Evolutionary conservation across 176 grass and related monocot genomes (phyloP).

Genomic region (Hyparrhenia diplandra): DNA sequence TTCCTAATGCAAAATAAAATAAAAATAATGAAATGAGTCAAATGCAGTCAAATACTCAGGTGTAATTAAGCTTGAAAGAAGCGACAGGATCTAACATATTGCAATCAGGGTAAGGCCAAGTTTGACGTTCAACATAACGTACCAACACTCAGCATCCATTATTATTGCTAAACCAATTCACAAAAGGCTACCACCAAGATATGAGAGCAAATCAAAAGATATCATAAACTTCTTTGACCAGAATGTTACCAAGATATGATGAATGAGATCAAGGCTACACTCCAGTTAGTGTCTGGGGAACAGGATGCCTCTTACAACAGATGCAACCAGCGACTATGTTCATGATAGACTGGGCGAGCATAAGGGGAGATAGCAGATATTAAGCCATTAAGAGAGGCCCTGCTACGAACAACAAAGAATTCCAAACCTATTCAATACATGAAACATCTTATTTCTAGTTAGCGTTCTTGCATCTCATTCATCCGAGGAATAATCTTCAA

Average conservation of each 20-base stretch:
- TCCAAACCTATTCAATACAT: too few relatives aligned
- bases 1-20: background rate
- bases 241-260: slow-evolving; percentile 82
- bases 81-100: background rate
- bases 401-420: too few relatives aligned
- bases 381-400: too few relatives aligned
- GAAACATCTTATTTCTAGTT: too few relatives aligned
- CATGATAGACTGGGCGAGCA: slow-evolving; percentile 74
- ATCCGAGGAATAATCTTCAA: too few relatives aligned
- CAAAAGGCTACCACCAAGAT: background rate
- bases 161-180: background rate
- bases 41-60: background rate
- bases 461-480: too few relatives aligned
- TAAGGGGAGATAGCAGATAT: slow-evolving; percentile 65
- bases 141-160: background rate
- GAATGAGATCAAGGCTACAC: slow-evolving; percentile 81
- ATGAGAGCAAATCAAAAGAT: background rate
- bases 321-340: slow-evolving; percentile 92
- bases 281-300: slow-evolving; percentile 92
- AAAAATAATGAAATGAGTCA: background rate
- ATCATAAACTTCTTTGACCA: background rate
- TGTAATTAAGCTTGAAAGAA: background rate
- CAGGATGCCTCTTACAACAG: slow-evolving; percentile 86
- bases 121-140: background rate
- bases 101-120: background rate